Evolutionary conservation across 805 yeast species (phyloP).

Genomic region (Hyphopichia homilentoma): DNA sequence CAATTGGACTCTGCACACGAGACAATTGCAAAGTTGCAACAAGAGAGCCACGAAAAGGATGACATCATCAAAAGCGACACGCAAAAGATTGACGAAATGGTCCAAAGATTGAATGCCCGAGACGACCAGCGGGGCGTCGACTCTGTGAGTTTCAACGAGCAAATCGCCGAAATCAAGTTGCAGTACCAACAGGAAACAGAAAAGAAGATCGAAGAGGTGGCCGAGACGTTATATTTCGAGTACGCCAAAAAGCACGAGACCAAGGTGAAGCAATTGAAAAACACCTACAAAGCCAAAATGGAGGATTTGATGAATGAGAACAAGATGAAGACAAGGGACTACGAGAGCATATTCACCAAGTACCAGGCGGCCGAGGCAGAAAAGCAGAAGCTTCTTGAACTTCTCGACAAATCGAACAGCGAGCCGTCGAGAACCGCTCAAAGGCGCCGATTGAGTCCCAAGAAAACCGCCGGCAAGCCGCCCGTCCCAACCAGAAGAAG

Average conservation of each 20-base stretch:
- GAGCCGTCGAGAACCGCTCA: no score
- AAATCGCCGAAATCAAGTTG: conserved; percentile 28
- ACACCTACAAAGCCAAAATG: conserved; percentile 28
- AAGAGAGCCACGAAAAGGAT: conserved; percentile 23
- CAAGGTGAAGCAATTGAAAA: conserved; percentile 56
- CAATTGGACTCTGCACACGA: conserved; percentile 4
- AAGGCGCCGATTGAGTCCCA: conserved; percentile 11
- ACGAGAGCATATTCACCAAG: conserved; percentile 44
- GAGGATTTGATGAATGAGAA: conserved; percentile 41
- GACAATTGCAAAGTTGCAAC: conserved; percentile 6
- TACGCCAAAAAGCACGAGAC: conserved; percentile 75
- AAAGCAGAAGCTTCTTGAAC: conserved; percentile 51
- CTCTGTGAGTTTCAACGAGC: conserved; percentile 17
- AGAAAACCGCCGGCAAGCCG: conserved; percentile 5
- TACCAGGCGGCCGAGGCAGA: conserved; percentile 35
- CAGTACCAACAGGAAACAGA: conserved; percentile 51
- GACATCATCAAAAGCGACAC: conserved; percentile 28
- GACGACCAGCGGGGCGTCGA: conserved; percentile 11
- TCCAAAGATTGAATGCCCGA: conserved; percentile 16
- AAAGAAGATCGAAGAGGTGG: conserved; percentile 54
- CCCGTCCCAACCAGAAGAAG: no score
- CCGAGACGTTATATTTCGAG: conserved; percentile 67
- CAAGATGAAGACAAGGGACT: conserved; percentile 45
- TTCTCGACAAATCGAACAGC: no score
- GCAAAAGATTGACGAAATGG: conserved; percentile 25